A percentile compares a stretch with the other conserved stretches of the same genome.
Conservation (phyloP, 1,139 yeast species). For the Magnusiomyces ingens region DNA sequence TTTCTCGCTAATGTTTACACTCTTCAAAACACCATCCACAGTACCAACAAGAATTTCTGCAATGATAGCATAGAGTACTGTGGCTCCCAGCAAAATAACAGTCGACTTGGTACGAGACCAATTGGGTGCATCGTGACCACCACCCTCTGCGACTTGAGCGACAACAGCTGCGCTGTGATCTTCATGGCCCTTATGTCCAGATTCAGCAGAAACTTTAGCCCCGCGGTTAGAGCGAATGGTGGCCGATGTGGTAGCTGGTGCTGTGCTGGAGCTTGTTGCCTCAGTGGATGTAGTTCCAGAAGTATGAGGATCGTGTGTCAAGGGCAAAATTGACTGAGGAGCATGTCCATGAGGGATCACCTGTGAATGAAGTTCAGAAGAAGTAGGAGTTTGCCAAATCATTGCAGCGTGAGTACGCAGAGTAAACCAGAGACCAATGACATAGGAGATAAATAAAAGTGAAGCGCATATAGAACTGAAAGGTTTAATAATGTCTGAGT, state of each 20-base stretch:
- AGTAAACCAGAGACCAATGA: conserved; percentile 89
- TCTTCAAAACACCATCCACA: conserved; percentile 78
- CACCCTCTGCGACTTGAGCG: conserved; percentile 29
- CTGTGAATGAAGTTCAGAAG: conserved; percentile 26
- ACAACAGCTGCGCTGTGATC: conserved; percentile 3
- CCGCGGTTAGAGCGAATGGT: neutral
- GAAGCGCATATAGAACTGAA: conserved; percentile 76
- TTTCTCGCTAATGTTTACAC: conserved; percentile 78
- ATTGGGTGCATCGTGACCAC: conserved; percentile 95
- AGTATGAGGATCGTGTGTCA: conserved; percentile 6
- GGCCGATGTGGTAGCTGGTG: neutral
- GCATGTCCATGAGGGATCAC: conserved; percentile 7
- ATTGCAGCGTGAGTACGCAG: conserved; percentile 92
- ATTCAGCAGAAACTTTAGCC: conserved; percentile 5
- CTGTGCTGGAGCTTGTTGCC: neutral
- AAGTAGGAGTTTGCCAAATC: conserved; percentile 77
- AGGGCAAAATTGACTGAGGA: conserved; percentile 8
- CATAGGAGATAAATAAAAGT: conserved; percentile 74
- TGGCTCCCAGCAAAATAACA: conserved; percentile 76
- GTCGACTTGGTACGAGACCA: conserved; percentile 89
- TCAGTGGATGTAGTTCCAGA: conserved; percentile 2
- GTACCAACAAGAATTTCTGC: conserved; percentile 94
- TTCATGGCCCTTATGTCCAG: conserved; percentile 6
- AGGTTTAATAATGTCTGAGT: conserved; percentile 63
- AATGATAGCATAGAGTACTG: conserved; percentile 79